Evolutionary conservation across 225 moss, liverwort and hornwort species (phyloP).

Genomic region (Lunularia cruciata): DNA sequence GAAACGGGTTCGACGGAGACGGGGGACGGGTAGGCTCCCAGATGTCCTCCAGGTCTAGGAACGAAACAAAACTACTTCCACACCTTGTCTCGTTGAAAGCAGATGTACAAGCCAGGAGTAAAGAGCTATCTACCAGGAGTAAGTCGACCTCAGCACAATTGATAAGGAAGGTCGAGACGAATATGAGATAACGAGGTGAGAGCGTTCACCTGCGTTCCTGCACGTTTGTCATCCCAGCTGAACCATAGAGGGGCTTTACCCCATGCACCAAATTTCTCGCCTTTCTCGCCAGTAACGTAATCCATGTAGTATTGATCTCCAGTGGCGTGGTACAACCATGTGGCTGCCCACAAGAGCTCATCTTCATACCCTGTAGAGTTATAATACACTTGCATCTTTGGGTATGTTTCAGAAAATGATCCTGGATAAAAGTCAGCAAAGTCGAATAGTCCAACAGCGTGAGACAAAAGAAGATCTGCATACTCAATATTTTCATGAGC

Average conservation of each 20-base stretch:
- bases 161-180: background rate
- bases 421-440: constrained; percentile 33
- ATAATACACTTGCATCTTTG: constrained; percentile 44
- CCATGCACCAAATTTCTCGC: constrained; percentile 53
- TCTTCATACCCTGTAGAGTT: constrained; percentile 89
- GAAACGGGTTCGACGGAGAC: too few species aligned
- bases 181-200: background rate
- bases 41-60: too few species aligned
- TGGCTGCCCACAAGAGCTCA: constrained; percentile 85
- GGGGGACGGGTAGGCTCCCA: too few species aligned
- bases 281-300: constrained; percentile 51
- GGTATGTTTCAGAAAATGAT: constrained; percentile 40
- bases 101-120: too few species aligned
- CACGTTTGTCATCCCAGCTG: constrained; percentile 89
- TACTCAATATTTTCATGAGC: constrained; percentile 55
- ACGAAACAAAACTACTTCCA: too few species aligned
- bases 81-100: too few species aligned
- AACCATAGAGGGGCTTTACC: constrained; percentile 64
- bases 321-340: constrained; percentile 91
- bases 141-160: too few species aligned
- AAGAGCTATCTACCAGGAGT: too few species aligned
- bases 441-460: constrained; percentile 49
- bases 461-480: constrained; percentile 60
- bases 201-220: constrained; percentile 67
- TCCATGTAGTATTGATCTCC: constrained; percentile 53